Percentiles rank a stretch among this genome's conserved stretches.
Conservation (phyloP, 2,329 filamentous ascomycete species). For the Pseudovirgaria hyperparasitica region DNA sequence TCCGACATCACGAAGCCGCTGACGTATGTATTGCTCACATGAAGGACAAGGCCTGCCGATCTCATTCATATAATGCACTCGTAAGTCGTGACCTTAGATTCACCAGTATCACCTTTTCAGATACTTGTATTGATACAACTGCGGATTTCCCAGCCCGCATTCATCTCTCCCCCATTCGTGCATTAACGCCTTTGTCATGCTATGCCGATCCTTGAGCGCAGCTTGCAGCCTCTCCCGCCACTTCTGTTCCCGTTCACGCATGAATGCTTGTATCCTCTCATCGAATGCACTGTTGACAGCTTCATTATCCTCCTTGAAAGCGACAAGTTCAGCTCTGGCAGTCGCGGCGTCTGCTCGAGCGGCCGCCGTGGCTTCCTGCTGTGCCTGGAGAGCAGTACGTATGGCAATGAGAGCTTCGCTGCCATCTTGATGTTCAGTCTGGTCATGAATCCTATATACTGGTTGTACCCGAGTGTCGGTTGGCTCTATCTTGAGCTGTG, state of each 20-base stretch:
- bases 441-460: no score
- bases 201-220: constrained; percentile 14
- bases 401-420: no score
- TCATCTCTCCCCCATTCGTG: constrained; percentile 24
- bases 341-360: constrained; percentile 10
- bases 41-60: no score
- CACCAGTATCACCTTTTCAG: neutral
- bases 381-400: no score
- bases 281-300: constrained; percentile 21
- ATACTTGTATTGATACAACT: constrained; percentile 19
- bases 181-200: constrained; percentile 19
- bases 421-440: no score
- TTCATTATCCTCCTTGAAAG: constrained; percentile 13
- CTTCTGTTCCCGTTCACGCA: constrained; percentile 20
- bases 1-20: no score
- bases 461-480: no score
- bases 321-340: constrained; percentile 8
- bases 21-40: no score
- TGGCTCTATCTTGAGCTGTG: constrained; percentile 10
- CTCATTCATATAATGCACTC: no score
- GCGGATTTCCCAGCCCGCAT: constrained; percentile 12
- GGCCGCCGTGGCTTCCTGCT: constrained; percentile 3
- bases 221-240: constrained; percentile 16
- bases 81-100: no score
- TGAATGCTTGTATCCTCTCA: constrained; percentile 16